Evolutionary conservation across 116 monocot genomes (phyloP).

Genomic region (Phalaenopsis hybrid): DNA sequence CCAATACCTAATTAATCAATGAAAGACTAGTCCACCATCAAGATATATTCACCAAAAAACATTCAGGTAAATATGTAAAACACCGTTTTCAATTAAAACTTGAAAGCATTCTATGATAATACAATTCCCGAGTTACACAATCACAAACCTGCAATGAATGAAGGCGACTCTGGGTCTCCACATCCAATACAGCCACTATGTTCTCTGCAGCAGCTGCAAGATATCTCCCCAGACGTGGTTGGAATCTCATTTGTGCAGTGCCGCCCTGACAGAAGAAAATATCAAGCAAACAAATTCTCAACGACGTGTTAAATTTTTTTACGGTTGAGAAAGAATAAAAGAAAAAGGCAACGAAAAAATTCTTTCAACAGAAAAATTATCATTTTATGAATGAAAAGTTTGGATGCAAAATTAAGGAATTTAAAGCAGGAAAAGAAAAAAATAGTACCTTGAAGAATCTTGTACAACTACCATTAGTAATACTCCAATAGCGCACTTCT

Average conservation of each 20-base stretch:
- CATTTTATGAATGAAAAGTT: not conserved
- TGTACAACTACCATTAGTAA: slow-evolving; percentile 50
- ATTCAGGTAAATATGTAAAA: not conserved
- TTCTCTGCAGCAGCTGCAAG: slow-evolving; percentile 49
- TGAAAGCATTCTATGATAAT: not conserved
- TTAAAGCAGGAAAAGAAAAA: not conserved
- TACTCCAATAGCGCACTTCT: slow-evolving; percentile 56
- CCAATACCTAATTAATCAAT: too few relatives aligned
- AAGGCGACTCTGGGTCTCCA: slow-evolving; percentile 33
- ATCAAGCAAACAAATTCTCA: not conserved
- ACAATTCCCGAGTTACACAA: not conserved
- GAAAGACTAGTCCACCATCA: too few relatives aligned
- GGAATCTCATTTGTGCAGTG: slow-evolving; percentile 54
- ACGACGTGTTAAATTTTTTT: not conserved
- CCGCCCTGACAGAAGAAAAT: slow-evolving; percentile 28
- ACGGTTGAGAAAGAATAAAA: not conserved
- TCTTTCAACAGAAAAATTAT: not conserved
- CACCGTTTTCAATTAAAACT: not conserved
- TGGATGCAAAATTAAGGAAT: not conserved
- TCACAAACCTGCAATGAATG: slow-evolving; percentile 34
- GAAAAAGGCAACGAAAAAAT: not conserved
- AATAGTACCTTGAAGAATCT: slow-evolving; percentile 38
- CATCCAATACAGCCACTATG: slow-evolving; percentile 36
- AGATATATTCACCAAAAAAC: not conserved
- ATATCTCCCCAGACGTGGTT: slow-evolving; percentile 45